Percentiles rank a stretch among this genome's conserved stretches.
phyloP scores from a whole-genome alignment of 169 alveolate genomes.

The Plasmodium fragile region DNA sequence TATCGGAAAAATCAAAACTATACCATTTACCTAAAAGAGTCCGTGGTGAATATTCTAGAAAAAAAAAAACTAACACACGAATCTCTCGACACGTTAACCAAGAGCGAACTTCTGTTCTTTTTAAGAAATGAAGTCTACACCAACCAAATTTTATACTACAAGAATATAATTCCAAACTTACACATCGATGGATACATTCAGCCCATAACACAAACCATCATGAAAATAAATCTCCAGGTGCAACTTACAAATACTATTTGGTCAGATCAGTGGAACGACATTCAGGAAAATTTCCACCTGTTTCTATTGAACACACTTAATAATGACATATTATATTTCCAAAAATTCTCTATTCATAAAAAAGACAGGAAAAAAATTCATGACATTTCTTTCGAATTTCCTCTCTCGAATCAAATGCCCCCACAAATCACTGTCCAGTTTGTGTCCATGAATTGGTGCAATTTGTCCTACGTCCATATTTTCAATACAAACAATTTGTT shows the following conservation, averaged over 20 bases:
- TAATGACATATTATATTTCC: constrained; percentile 91
- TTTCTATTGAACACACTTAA: constrained; percentile 92
- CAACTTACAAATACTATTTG: constrained; percentile 46
- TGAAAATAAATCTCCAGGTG: constrained; percentile 66
- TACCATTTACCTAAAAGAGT: constrained; percentile 58
- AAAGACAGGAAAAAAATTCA: constrained; percentile 78
- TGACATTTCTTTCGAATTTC: constrained; percentile 75
- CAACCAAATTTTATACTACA: constrained; percentile 61
- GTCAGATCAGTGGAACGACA: constrained; percentile 70
- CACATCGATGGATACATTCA: constrained; percentile 63
- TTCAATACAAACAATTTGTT: constrained; percentile 63
- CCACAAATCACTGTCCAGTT: constrained; percentile 73
- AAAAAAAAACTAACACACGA: constrained; percentile 52
- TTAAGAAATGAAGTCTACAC: constrained; percentile 67
- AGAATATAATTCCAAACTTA: constrained; percentile 49
- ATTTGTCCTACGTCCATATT: constrained; percentile 51
- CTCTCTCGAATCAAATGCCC: constrained; percentile 78
- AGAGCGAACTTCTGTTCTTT: constrained; percentile 55
- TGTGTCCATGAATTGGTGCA: constrained; percentile 76
- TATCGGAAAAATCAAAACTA: constrained; percentile 44
- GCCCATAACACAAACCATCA: constrained; percentile 66
- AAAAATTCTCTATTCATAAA: constrained; percentile 82
- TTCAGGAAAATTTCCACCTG: constrained; percentile 79
- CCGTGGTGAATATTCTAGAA: constrained; percentile 57
- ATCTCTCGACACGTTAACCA: constrained; percentile 33